A percentile compares a stretch with the other conserved stretches of the same genome.
phyloP scores from a whole-genome alignment of 2,329 filamentous ascomycete species.

The Ciborinia camelliae region DNA sequence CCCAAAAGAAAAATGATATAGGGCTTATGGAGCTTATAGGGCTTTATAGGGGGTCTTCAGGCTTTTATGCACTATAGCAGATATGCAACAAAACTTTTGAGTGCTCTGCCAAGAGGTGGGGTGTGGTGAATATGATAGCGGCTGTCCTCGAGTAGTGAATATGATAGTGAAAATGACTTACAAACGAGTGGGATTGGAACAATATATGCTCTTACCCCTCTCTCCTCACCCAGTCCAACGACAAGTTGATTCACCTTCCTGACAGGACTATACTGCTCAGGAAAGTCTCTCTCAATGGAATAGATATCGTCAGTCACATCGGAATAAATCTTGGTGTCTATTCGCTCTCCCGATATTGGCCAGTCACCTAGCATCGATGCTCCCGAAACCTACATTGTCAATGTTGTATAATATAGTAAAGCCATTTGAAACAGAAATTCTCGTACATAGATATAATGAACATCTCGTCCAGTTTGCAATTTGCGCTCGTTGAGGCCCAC shows the following conservation, averaged over 20 bases:
- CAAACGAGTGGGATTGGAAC: neutral
- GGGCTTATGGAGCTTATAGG: neutral
- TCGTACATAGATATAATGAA: neutral
- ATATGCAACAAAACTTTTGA: conserved; percentile 9
- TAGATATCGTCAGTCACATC: neutral
- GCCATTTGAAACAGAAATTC: neutral
- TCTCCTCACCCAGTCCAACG: neutral
- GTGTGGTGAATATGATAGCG: neutral
- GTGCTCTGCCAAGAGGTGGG: conserved; percentile 5
- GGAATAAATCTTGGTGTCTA: too few species aligned
- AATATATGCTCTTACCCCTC: neutral
- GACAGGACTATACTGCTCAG: too few species aligned
- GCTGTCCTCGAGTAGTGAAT: too few species aligned
- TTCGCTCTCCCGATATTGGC: neutral
- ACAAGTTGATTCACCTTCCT: neutral
- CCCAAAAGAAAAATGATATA: neutral
- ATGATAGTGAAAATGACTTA: neutral
- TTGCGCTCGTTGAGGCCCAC: neutral
- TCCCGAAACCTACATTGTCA: neutral
- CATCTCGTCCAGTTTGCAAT: neutral
- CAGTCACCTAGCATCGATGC: neutral
- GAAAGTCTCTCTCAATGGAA: neutral
- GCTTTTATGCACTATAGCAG: neutral
- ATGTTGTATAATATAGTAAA: neutral
- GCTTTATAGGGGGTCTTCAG: neutral